Evolutionary conservation across 2,329 filamentous ascomycete species (phyloP), one percentile per base, ranked within the genome.

Genomic region (Penicillium frequentans): DNA sequence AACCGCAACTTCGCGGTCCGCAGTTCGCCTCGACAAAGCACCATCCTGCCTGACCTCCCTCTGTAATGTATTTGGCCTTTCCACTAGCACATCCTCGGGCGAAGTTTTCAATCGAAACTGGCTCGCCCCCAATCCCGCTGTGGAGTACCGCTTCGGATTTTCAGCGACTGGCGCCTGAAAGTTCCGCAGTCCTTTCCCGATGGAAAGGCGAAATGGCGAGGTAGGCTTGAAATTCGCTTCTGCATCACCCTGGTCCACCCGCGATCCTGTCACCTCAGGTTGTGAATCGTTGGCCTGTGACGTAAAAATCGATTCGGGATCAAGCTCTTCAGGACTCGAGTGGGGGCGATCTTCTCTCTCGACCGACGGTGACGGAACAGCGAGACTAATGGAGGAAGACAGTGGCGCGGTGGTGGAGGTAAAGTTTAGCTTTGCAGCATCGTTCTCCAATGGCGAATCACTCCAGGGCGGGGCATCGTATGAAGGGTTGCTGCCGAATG

Each of bases 161-260:
- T 73, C 71, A 3, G 57, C 50, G 10, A 64, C 46, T 44, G 64
- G 61, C 16, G 60, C 53, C 55, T 68, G 65, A 1, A 67, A 35
- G 46, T 56, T 67, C 31, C 68, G 58, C 13, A 64, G 39, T n/a
- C 65, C 64, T 56, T 72, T 74, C 9, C 70, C 72, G 54, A 75
- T 70, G 2, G 72, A 71, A 21, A 69, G 64, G 43, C 70, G 69
- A 58, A 74, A 76, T 5, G 73, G 71, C 6, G 74, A 75, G 45
- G 54, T 70, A 19, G 70, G 62, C 57, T 75, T 74, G 14, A 62
- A 67, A 33, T 49, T 56, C 8, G 65, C 62, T 19, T 71, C 68
- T 31, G 55, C 55, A 46, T 74, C 67, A n/a, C 62, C 63, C 44
- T 65, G 64, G 19, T 72, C 66, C 19, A 61, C 53, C 42, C 60